These are phyloP conservation scores for Boletus rex-veris DNA, from an alignment of 768 basidiomycete species.

Conservation along the genomic window DNA sequence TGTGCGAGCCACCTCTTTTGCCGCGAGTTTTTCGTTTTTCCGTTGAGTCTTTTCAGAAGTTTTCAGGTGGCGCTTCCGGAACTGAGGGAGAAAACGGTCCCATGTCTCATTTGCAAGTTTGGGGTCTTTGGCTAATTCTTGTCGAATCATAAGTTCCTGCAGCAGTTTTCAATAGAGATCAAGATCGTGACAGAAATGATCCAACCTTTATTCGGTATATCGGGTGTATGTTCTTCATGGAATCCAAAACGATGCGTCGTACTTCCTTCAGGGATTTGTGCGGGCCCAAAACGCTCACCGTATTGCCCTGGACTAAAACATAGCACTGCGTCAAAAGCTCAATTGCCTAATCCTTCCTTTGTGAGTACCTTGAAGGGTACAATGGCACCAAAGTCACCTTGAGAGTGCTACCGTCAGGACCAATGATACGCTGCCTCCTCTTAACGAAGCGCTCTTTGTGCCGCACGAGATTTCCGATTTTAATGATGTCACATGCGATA, in stretches of 20 bases:
- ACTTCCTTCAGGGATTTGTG: constrained; percentile 96
- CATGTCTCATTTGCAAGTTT: constrained; percentile 91
- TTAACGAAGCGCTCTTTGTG: constrained; percentile 98
- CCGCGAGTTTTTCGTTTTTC: constrained; percentile 71
- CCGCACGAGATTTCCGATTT: constrained; percentile 89
- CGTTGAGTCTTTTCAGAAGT: constrained; percentile 91
- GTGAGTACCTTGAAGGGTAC: background rate
- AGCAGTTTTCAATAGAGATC: background rate
- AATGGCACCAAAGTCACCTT: constrained; percentile 55
- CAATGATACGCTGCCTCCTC: constrained; percentile 92
- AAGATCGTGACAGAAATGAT: background rate
- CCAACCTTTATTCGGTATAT: constrained; percentile 96
- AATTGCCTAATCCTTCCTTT: constrained; percentile 66
- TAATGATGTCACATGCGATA: constrained; percentile 94
- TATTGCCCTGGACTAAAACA: constrained; percentile 96
- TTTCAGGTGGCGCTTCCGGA: constrained; percentile 88
- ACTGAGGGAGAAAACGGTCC: constrained; percentile 97
- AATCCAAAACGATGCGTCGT: constrained; percentile 92
- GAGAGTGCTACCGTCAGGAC: constrained; percentile 94
- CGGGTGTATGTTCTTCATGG: constrained; percentile 99
- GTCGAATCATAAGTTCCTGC: constrained; percentile 96
- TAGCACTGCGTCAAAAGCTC: constrained; percentile 96
- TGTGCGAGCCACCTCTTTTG: constrained; percentile 60
- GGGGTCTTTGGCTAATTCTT: constrained; percentile 97
- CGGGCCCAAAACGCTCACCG: constrained; percentile 97